Evolutionary conservation across 2,329 filamentous ascomycete genomes (phyloP).

Genomic region (Volutella citrinella): DNA sequence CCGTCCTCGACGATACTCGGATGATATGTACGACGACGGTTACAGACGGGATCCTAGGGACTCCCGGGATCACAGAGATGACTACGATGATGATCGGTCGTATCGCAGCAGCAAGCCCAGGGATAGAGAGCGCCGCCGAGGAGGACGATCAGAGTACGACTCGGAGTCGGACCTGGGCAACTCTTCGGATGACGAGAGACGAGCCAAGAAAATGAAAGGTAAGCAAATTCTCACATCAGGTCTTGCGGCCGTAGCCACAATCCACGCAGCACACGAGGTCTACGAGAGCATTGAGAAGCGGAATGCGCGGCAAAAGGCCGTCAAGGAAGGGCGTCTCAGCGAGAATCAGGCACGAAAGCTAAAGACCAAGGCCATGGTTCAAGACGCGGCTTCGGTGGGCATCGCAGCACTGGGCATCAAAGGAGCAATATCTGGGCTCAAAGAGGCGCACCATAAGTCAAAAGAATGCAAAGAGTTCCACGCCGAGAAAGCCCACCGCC

Average conservation of each 20-base stretch:
- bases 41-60: conserved; percentile 39
- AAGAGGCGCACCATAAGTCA: conserved; percentile 50
- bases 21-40: conserved; percentile 46
- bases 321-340: conserved; percentile 51
- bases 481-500: conserved; percentile 46
- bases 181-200: conserved; percentile 55
- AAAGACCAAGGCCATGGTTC: conserved; percentile 54
- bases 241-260: conserved; percentile 56
- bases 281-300: conserved; percentile 59
- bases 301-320: conserved; percentile 49
- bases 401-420: conserved; percentile 58
- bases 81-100: conserved; percentile 47
- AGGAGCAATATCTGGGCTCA: conserved; percentile 53
- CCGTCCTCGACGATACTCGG: conserved; percentile 38
- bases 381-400: conserved; percentile 58
- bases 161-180: conserved; percentile 56
- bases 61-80: conserved; percentile 46
- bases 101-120: conserved; percentile 38
- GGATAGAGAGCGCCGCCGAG: conserved; percentile 32
- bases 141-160: conserved; percentile 43
- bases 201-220: conserved; percentile 57
- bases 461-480: conserved; percentile 49
- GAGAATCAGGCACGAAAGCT: conserved; percentile 52
- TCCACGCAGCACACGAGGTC: conserved; percentile 57
- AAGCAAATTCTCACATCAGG: conserved; percentile 58